Conservation (phyloP, 805 yeast genomes). For the Candida suzukii region DNA sequence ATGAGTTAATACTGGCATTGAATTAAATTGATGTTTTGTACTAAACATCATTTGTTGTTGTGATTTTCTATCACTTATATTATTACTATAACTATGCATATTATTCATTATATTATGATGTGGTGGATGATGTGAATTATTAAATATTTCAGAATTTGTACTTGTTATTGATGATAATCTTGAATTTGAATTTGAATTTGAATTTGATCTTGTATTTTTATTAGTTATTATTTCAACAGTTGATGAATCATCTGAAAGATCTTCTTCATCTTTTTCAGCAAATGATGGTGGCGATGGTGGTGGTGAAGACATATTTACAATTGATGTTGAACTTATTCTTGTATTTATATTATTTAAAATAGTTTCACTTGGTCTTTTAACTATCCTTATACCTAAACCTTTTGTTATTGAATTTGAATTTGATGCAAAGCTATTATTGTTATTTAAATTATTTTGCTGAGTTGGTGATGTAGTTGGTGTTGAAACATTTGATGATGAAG, state of each 20-base stretch:
- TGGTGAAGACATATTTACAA: too few species aligned
- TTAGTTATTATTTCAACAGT: background rate
- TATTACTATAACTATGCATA: too few species aligned
- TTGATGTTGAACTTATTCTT: too few species aligned
- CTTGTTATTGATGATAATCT: conserved; percentile 18
- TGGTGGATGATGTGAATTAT: background rate
- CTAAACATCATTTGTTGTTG: background rate
- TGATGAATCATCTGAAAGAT: conserved; percentile 1
- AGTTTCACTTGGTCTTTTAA: conserved; percentile 21
- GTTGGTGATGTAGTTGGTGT: background rate
- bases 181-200: conserved; percentile 8
- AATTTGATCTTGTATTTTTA: conserved; percentile 1
- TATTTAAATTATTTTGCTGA: background rate
- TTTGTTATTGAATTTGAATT: background rate
- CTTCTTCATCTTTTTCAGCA: conserved; percentile 1
- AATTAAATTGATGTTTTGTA: background rate
- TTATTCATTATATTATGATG: too few species aligned
- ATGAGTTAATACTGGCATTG: background rate
- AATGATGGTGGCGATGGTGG: background rate
- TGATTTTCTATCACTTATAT: too few species aligned
- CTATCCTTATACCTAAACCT: conserved; percentile 18
- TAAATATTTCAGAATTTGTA: background rate
- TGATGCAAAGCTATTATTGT: background rate
- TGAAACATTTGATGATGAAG: background rate
- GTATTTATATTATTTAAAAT: conserved; percentile 7